Evolutionary conservation across 2,329 filamentous ascomycete species (phyloP).

Genomic region (Myriosclerotinia scirpicola): DNA sequence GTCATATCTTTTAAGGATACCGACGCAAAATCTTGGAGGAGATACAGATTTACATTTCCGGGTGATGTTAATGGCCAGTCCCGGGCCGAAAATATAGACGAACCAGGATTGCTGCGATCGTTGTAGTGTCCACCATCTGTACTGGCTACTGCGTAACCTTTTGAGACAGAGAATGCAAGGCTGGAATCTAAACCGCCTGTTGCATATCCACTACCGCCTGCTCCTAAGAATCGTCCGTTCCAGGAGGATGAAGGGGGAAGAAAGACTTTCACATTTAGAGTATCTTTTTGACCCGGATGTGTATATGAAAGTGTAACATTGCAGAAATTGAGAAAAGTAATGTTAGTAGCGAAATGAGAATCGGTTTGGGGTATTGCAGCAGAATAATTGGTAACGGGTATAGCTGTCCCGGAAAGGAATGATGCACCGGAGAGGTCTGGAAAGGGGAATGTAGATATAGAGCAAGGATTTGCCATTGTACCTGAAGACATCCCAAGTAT

Average conservation of each 20-base stretch:
- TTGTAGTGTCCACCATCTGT: constrained; percentile 20
- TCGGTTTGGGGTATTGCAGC: accelerated
- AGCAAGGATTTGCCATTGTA: neutral
- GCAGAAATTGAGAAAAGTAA: constrained; percentile 16
- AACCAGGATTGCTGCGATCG: no score
- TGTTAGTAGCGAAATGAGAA: neutral
- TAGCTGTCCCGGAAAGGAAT: neutral
- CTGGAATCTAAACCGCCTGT: neutral
- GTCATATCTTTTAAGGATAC: constrained; percentile 42
- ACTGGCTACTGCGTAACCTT: neutral
- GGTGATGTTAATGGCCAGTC: constrained; percentile 22
- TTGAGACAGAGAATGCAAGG: neutral
- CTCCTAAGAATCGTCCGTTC: constrained; percentile 21
- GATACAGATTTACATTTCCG: constrained; percentile 29
- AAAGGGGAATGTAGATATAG: constrained; percentile 5
- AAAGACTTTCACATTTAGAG: constrained; percentile 34
- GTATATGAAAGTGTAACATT: constrained; percentile 30
- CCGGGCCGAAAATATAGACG: accelerated
- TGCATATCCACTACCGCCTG: constrained; percentile 1
- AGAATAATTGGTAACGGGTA: constrained; percentile 1
- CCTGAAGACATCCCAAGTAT: neutral
- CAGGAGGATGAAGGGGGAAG: constrained; percentile 28
- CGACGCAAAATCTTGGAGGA: constrained; percentile 44
- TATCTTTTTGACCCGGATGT: constrained; percentile 34
- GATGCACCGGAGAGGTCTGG: neutral